phyloP scores from a whole-genome alignment of 139 green algal genomes.

The Micromonas commoda region DNA sequence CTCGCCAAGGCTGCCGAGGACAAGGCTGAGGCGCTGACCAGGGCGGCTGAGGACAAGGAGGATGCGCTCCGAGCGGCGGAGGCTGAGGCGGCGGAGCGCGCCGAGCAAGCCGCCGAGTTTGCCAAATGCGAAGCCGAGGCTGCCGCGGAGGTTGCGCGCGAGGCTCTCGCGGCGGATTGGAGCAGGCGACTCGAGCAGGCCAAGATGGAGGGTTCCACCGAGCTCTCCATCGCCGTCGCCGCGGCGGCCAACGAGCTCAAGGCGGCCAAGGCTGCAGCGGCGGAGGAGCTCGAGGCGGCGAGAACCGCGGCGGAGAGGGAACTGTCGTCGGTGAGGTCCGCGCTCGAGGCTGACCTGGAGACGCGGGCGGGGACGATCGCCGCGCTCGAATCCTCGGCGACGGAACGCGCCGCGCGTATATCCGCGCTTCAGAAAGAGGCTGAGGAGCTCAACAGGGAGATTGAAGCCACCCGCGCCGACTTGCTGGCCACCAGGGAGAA shows the following conservation, averaged over 20 bases:
- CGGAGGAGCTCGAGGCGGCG: too few relatives aligned
- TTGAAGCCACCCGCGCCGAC: background rate
- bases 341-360: background rate
- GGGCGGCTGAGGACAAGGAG: background rate
- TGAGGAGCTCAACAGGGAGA: background rate
- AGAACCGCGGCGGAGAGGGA: too few relatives aligned
- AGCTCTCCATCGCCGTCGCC: too few relatives aligned
- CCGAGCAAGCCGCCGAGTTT: background rate
- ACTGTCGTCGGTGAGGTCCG: background rate
- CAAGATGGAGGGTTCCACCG: background rate
- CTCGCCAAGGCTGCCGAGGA: background rate
- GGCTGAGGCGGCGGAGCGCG: background rate
- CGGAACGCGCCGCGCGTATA: background rate
- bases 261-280: too few relatives aligned
- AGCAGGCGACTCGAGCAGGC: background rate
- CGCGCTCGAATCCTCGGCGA: background rate
- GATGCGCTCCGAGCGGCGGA: background rate
- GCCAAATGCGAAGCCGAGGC: background rate
- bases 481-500: background rate
- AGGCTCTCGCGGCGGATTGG: background rate
- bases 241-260: too few relatives aligned
- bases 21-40: background rate
- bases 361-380: background rate
- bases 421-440: constrained; percentile 6
- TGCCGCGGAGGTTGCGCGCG: background rate